Conservation (phyloP, 768 basidiomycete genomes). For the Leucosporidium scottii region DNA sequence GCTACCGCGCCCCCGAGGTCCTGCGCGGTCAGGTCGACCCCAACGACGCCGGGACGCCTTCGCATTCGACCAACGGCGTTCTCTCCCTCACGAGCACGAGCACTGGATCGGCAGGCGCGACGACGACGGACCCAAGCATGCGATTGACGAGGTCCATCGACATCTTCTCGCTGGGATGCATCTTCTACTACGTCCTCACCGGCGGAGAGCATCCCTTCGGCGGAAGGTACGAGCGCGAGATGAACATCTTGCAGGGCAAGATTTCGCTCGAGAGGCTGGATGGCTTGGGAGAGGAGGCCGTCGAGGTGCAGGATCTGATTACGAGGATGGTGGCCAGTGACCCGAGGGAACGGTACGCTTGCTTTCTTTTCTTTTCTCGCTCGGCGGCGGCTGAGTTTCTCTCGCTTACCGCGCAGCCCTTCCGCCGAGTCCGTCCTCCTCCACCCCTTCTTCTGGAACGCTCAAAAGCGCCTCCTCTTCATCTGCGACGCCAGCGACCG, state of each 20-base stretch:
- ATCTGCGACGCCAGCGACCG: slow-evolving; percentile 96
- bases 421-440: slow-evolving; percentile 77
- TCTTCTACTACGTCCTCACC: slow-evolving; percentile 78
- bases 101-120: slow-evolving; percentile 53
- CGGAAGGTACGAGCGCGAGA: slow-evolving; percentile 83
- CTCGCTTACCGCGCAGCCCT: slow-evolving; percentile 48
- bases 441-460: slow-evolving; percentile 96
- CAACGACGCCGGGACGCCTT: slow-evolving; percentile 47
- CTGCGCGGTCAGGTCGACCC: slow-evolving; percentile 87
- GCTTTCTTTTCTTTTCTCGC: neutral
- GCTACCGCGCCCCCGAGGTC: slow-evolving; percentile 97
- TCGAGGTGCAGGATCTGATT: slow-evolving; percentile 81
- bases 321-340: slow-evolving; percentile 68
- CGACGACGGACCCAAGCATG: slow-evolving; percentile 48
- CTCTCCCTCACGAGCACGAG: slow-evolving; percentile 52
- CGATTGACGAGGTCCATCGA: slow-evolving; percentile 91
- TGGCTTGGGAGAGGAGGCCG: slow-evolving; percentile 82
- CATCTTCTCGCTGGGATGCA: slow-evolving; percentile 89
- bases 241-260: slow-evolving; percentile 78
- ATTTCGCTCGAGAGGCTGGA: slow-evolving; percentile 66
- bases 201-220: slow-evolving; percentile 90
- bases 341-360: slow-evolving; percentile 60
- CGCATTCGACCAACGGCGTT: slow-evolving; percentile 34
- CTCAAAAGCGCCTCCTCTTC: slow-evolving; percentile 76
- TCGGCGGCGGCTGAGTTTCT: neutral